These are phyloP conservation scores for Mycena pura DNA, from an alignment of 768 basidiomycete species.

Conservation along the genomic window DNA sequence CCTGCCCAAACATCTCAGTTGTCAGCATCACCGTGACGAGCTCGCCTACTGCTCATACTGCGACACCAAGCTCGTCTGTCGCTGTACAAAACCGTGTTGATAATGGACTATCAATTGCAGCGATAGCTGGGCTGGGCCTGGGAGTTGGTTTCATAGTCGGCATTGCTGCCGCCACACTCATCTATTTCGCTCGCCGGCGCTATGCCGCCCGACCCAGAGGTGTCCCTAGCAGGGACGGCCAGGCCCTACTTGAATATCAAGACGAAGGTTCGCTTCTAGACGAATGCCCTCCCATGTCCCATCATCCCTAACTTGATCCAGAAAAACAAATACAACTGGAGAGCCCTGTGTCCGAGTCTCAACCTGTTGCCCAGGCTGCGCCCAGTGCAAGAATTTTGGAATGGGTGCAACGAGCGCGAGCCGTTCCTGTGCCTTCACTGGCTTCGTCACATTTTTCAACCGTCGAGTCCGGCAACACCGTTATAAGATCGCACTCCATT, in stretches of 20 bases:
- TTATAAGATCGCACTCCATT: constrained; percentile 1
- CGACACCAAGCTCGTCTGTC: no score
- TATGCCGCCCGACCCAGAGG: background rate
- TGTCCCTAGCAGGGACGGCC: background rate
- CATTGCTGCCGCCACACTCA: background rate
- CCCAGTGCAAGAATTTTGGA: constrained; percentile 8
- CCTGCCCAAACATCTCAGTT: no score
- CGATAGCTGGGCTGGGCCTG: constrained; percentile 14
- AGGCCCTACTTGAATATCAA: constrained; percentile 12
- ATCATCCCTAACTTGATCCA: background rate
- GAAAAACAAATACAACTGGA: constrained; percentile 1
- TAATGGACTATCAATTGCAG: constrained; percentile 6
- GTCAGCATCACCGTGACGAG: no score
- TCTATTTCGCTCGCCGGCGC: constrained; percentile 8
- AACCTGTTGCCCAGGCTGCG: background rate
- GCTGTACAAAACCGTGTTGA: no score
- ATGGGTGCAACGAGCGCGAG: constrained; percentile 10
- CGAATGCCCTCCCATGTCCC: background rate
- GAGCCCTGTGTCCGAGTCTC: background rate
- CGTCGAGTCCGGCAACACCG: background rate
- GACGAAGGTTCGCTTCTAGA: background rate
- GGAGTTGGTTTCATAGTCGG: constrained; percentile 13
- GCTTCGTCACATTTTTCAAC: background rate
- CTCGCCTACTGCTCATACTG: no score
- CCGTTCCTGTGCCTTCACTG: background rate